Conservation (phyloP, 352 stramenopile genomes). For the Phytophthora pisi region DNA sequence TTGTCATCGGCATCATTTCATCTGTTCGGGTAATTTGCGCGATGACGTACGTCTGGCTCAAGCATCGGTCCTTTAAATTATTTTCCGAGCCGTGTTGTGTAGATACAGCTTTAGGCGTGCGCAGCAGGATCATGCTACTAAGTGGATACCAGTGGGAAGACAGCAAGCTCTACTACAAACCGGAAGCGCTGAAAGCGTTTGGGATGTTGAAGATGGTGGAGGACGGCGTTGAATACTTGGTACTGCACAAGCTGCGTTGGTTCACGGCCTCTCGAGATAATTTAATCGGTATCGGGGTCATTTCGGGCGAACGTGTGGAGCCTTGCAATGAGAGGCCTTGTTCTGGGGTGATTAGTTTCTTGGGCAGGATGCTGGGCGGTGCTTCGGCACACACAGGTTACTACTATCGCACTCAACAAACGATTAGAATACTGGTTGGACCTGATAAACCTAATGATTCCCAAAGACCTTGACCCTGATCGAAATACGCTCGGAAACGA, state of each 20-base stretch:
- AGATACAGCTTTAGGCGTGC: constrained; percentile 15
- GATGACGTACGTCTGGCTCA: constrained; percentile 14
- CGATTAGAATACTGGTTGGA: constrained; percentile 2
- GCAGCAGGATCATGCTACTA: constrained; percentile 21
- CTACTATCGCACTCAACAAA: not conserved
- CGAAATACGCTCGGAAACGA: no score
- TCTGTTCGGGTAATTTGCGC: constrained; percentile 4
- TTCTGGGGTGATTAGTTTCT: constrained; percentile 10
- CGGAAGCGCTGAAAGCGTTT: constrained; percentile 15
- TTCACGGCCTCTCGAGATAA: constrained; percentile 16
- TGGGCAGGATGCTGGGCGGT: constrained; percentile 7
- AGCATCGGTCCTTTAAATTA: constrained; percentile 14
- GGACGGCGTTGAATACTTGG: constrained; percentile 16
- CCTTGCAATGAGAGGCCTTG: constrained; percentile 12
- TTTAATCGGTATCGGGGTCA: constrained; percentile 20
- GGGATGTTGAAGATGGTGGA: constrained; percentile 21
- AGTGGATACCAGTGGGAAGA: constrained; percentile 11
- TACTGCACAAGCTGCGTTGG: constrained; percentile 23
- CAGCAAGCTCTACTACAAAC: constrained; percentile 19
- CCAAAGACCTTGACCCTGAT: no score
- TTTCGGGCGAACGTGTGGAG: constrained; percentile 18
- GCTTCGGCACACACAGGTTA: not conserved
- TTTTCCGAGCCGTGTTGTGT: constrained; percentile 25
- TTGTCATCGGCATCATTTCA: constrained; percentile 22
- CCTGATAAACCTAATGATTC: not conserved